phyloP scores from a whole-genome alignment of 192 early-diverging fungal genomes.

The Backusella australiensis region DNA sequence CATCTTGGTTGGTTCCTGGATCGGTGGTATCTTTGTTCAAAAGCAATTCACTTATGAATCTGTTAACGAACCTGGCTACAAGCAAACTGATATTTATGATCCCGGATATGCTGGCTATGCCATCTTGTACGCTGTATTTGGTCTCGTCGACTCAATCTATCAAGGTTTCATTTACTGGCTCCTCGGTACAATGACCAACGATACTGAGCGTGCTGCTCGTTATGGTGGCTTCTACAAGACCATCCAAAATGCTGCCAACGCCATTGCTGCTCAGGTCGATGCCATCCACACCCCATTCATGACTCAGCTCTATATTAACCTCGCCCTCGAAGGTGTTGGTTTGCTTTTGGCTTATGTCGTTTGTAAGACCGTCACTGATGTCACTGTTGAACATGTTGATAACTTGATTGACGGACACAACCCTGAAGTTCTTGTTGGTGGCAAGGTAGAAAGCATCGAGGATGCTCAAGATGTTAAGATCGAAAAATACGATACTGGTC shows the following conservation, averaged over 20 bases:
- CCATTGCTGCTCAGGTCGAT: conserved; percentile 71
- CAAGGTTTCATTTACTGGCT: conserved; percentile 86
- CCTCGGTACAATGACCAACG: conserved; percentile 82
- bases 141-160: conserved; percentile 79
- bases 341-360: conserved; percentile 31
- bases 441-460: conserved; percentile 23
- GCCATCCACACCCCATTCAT: conserved; percentile 49
- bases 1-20: conserved; percentile 61
- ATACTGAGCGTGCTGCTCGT: conserved; percentile 66
- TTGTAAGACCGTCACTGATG: conserved; percentile 22
- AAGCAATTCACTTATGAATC: conserved; percentile 43
- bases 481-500: conserved; percentile 1
- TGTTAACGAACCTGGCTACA: conserved; percentile 9
- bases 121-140: conserved; percentile 73
- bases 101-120: conserved; percentile 55
- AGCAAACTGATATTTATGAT: conserved; percentile 21
- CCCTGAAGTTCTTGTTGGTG: conserved; percentile 24
- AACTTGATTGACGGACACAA: conserved; percentile 24
- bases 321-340: conserved; percentile 26
- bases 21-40: conserved; percentile 62
- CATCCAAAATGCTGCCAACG: conserved; percentile 76
- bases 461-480: neutral
- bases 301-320: conserved; percentile 38
- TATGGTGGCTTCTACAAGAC: conserved; percentile 91
- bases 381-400: conserved; percentile 34